Percentiles rank a stretch among this genome's conserved stretches.
phyloP scores from a whole-genome alignment of 2,329 filamentous ascomycete genomes.

The Scytalidium lignicola region DNA sequence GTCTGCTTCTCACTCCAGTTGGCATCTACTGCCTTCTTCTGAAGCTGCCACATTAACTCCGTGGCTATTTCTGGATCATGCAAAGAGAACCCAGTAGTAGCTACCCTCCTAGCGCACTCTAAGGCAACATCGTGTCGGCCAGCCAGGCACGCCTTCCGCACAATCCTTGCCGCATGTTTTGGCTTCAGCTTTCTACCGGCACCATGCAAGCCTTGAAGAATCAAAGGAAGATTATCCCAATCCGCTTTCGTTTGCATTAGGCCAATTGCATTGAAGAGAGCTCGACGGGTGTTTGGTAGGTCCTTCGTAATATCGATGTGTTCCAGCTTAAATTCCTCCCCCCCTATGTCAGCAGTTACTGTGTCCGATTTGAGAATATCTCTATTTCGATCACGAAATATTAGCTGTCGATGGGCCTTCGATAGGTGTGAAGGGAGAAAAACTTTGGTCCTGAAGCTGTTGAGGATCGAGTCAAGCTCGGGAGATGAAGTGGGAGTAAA shows the following conservation, averaged over 20 bases:
- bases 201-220: conserved; percentile 25
- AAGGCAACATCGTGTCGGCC: conserved; percentile 23
- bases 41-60: conserved; percentile 16
- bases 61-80: conserved; percentile 7
- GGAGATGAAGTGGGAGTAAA: conserved; percentile 47
- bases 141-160: conserved; percentile 9
- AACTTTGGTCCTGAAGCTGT: conserved; percentile 49
- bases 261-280: conserved; percentile 12
- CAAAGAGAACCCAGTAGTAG: conserved; percentile 23
- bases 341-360: conserved; percentile 54
- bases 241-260: conserved; percentile 28
- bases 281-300: conserved; percentile 9
- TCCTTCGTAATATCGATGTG: conserved; percentile 19
- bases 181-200: conserved; percentile 1
- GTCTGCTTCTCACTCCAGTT: conserved; percentile 17
- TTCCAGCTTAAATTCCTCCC: conserved; percentile 32
- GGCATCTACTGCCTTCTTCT: conserved; percentile 15
- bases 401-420: conserved; percentile 44
- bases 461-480: conserved; percentile 49
- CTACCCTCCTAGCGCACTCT: conserved; percentile 22
- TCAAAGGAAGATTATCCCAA: conserved; percentile 25
- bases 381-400: conserved; percentile 44
- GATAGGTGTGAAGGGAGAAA: conserved; percentile 59
- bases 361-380: conserved; percentile 48
- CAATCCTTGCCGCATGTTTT: conserved; percentile 6